Evolutionary conservation across 192 early-diverging fungal genomes (phyloP).

Genomic region (Coemansia sp.): DNA sequence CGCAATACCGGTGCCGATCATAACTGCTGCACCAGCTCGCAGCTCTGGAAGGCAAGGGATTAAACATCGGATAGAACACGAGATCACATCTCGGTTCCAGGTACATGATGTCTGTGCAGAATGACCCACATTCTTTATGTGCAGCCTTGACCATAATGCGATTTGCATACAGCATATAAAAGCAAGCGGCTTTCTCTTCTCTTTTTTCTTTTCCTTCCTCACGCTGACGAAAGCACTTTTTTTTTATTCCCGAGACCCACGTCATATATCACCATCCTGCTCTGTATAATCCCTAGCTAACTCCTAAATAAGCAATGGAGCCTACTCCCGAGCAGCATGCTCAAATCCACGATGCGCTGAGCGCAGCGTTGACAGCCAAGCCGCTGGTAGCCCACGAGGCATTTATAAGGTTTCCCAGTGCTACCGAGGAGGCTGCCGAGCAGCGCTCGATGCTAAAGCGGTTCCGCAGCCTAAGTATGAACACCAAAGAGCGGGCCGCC

Average conservation of each 20-base stretch:
- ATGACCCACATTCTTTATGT: neutral
- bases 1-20: no score
- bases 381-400: conserved; percentile 44
- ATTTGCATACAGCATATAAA: conserved; percentile 9
- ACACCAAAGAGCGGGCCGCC: conserved; percentile 45
- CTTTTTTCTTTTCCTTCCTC: conserved; percentile 7
- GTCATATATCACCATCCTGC: no score
- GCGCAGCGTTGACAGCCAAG: conserved; percentile 42
- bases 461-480: conserved; percentile 54
- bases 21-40: no score
- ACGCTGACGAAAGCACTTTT: conserved; percentile 7
- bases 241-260: neutral
- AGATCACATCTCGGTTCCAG: conserved; percentile 3
- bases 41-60: neutral
- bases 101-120: conserved; percentile 1
- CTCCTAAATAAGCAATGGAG: conserved; percentile 22
- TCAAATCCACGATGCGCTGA: conserved; percentile 41
- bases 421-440: conserved; percentile 34
- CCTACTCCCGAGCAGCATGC: conserved; percentile 40
- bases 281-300: no score
- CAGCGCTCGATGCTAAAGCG: conserved; percentile 32
- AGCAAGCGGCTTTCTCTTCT: neutral
- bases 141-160: neutral
- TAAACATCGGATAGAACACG: neutral
- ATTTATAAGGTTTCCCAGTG: conserved; percentile 36